phyloP scores from a whole-genome alignment of 2,329 filamentous ascomycete genomes.

The Falciphora oryzae region DNA sequence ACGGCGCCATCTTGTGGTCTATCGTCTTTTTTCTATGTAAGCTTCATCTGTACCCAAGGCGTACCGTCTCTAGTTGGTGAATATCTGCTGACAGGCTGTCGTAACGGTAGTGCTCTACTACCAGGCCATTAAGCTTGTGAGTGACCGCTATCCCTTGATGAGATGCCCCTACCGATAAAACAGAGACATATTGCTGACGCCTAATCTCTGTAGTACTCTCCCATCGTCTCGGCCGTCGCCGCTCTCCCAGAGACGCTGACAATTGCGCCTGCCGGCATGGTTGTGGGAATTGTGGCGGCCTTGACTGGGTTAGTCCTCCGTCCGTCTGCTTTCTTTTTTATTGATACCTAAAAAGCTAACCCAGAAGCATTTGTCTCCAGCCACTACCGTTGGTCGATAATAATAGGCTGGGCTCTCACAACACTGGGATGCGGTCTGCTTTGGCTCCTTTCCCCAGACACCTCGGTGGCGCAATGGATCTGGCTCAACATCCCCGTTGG shows the following conservation, averaged over 20 bases:
- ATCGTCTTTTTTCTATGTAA: conserved; percentile 48
- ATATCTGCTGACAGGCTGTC: conserved; percentile 8
- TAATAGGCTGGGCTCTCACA: conserved; percentile 34
- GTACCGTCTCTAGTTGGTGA: conserved; percentile 24
- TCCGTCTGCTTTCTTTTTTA: not conserved
- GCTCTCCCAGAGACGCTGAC: conserved; percentile 56
- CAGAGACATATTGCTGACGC: too few species aligned
- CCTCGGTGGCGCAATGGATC: conserved; percentile 3
- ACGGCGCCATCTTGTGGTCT: conserved; percentile 51
- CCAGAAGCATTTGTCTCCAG: conserved; percentile 34
- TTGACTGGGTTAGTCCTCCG: not conserved
- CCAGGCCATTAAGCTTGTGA: conserved; percentile 40
- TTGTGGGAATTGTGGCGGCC: conserved; percentile 47
- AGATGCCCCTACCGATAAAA: too few species aligned
- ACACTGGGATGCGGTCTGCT: conserved; percentile 51
- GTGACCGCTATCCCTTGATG: not conserved
- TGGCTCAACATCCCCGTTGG: conserved; percentile 5
- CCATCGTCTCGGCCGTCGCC: conserved; percentile 49
- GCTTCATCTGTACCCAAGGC: not conserved
- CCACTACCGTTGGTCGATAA: conserved; percentile 54
- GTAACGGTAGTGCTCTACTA: conserved; percentile 33
- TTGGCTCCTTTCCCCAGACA: conserved; percentile 61
- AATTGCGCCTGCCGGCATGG: conserved; percentile 54
- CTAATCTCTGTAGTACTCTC: conserved; percentile 29
- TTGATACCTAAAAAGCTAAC: not conserved